A percentile compares a stretch with the other conserved stretches of the same genome.
Evolutionary conservation across 768 basidiomycete species (phyloP).

Genomic region (Sporobolomyces roseus): DNA sequence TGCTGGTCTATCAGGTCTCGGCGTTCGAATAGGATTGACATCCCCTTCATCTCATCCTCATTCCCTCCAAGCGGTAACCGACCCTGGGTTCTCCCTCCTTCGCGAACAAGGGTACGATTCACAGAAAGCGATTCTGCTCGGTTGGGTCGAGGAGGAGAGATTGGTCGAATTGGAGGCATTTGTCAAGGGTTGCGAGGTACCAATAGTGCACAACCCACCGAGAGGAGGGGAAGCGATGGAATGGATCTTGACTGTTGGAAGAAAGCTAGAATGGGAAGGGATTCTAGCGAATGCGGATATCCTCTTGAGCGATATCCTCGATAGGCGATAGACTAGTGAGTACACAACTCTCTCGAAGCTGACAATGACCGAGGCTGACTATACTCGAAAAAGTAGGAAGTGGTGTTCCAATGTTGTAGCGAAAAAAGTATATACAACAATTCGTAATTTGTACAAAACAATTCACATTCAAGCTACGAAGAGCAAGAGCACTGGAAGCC

Average conservation of each 20-base stretch:
- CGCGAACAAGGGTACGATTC: constrained; percentile 33
- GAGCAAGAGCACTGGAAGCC: constrained; percentile 46
- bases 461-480: not conserved
- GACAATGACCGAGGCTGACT: too few species aligned
- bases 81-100: constrained; percentile 33
- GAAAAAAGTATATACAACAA: not conserved
- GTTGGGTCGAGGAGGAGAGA: constrained; percentile 40
- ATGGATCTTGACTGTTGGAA: constrained; percentile 28
- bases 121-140: constrained; percentile 26
- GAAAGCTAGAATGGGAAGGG: constrained; percentile 33
- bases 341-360: too few species aligned
- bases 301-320: constrained; percentile 21
- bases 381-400: too few species aligned
- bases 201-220: constrained; percentile 9
- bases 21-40: constrained; percentile 27
- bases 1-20: constrained; percentile 37
- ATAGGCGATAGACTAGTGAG: constrained; percentile 14
- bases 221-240: constrained; percentile 29
- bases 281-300: constrained; percentile 30
- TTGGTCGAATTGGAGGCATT: constrained; percentile 23
- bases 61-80: not conserved
- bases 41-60: not conserved
- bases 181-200: constrained; percentile 21
- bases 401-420: too few species aligned
- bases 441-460: not conserved